Base-by-base conservation (phyloP, 106 monocot genomes). In the Alisma plantagoaquatica region DNA sequence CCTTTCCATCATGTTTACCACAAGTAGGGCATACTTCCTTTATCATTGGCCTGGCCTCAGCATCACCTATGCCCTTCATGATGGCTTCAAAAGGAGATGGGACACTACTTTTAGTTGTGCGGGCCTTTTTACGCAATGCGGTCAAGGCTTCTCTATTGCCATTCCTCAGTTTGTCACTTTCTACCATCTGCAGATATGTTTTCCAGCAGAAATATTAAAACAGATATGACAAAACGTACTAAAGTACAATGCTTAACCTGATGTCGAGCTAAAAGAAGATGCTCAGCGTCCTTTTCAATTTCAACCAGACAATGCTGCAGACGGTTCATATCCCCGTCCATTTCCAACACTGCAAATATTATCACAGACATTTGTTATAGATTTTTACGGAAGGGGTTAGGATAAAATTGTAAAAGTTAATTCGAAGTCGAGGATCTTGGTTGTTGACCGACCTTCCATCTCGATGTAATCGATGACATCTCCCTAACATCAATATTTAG, bases 21-120 rank as follows among this genome's bases (percentile, higher is more conserved):
- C 96, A 96, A 22, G 89, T 84, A 27, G 80, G 52, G 48, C 96
- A 96, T 56, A 89, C 81, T 63, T 96, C 96, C 60, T 78, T 78
- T 52, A 96, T 75, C 18, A 96, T 22, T 43, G 71, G 59, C 29
- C 52, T 73, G 33, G 73, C 67, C 53, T 53, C 68, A 43, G 49
- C 15, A 19, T 75, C 75, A 19, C 75, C 72, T 46, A 94, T 21
- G 27, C 78, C 80, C 53, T 78, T 81, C 89, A 96, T 89, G 61
- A 96, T 64, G 11, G 65, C 59, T 33, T 81, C 84, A 53, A 96
- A 96, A 31, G 96, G 78, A 53, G 89, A 81, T 25, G 73, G 75
- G 21, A 96, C 70, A 66, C 96, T 96, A 30, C 65, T 81, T 68
- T 76, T 84, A 48, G 96, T 84, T 20, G 96, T 96, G 20, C 76